Conservation (phyloP, 2,329 filamentous ascomycete species). For the Zymoseptoria passerinii region DNA sequence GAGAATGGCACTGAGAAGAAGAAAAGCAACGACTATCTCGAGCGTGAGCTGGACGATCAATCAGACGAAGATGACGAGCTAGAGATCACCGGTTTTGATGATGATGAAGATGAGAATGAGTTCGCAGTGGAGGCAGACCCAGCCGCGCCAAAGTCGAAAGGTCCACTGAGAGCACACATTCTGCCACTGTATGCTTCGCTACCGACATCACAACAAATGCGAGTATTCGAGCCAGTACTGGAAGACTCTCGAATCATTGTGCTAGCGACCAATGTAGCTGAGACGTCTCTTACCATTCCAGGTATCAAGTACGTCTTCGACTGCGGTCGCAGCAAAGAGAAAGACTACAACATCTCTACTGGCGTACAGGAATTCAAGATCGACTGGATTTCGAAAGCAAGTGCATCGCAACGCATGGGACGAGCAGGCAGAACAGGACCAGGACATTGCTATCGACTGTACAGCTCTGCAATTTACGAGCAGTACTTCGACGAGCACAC, state of each 20-base stretch:
- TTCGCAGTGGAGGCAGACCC: conserved; percentile 44
- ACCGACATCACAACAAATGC: conserved; percentile 81
- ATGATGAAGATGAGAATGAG: conserved; percentile 45
- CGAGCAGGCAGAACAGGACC: conserved; percentile 92
- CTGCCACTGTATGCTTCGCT: conserved; percentile 91
- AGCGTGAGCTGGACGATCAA: conserved; percentile 34
- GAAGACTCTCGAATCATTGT: conserved; percentile 79
- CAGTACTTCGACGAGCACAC: conserved; percentile 79
- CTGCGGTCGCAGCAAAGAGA: conserved; percentile 84
- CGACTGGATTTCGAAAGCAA: conserved; percentile 96
- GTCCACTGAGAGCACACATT: conserved; percentile 67
- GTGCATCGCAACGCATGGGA: conserved; percentile 81
- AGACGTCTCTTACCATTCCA: conserved; percentile 94
- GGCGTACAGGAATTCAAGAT: conserved; percentile 95
- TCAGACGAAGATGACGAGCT: conserved; percentile 50
- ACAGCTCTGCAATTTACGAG: conserved; percentile 90
- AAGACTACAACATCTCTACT: conserved; percentile 75
- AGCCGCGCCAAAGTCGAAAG: conserved; percentile 41
- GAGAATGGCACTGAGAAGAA: neutral
- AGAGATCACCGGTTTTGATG: conserved; percentile 53
- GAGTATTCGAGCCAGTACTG: conserved; percentile 74
- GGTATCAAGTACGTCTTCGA: conserved; percentile 95
- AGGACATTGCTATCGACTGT: conserved; percentile 90
- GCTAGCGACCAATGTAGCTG: conserved; percentile 90
- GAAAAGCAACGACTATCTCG: conserved; percentile 26